These are phyloP conservation scores for Suillus paluster DNA, from an alignment of 768 basidiomycete genomes.

Conservation along the genomic window DNA sequence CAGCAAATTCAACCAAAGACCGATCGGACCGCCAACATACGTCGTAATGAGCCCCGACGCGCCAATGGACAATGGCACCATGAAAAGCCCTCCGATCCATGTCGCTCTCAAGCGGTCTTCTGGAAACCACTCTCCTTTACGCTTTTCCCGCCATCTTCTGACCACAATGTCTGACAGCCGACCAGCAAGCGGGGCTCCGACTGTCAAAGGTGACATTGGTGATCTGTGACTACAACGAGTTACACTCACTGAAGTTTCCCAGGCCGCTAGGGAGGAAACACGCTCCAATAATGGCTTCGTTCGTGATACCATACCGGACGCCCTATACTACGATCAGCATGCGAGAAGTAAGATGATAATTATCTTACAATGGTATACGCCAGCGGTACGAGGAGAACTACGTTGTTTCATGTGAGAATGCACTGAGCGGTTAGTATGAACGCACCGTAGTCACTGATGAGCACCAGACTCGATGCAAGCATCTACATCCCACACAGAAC, in stretches of 20 bases:
- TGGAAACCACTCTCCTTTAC: constrained; percentile 60
- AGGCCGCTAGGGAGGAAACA: constrained; percentile 63
- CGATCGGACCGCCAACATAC: constrained; percentile 49
- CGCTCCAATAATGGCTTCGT: constrained; percentile 59
- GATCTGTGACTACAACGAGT: background rate
- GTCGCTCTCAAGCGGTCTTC: constrained; percentile 63
- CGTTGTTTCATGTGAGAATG: constrained; percentile 28
- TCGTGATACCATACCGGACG: constrained; percentile 55
- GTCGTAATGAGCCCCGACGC: constrained; percentile 49
- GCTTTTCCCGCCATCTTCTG: constrained; percentile 45
- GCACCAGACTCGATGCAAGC: background rate
- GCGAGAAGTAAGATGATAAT: background rate
- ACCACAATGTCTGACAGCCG: constrained; percentile 57
- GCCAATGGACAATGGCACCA: constrained; percentile 55
- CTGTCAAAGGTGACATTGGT: constrained; percentile 31
- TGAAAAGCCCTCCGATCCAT: constrained; percentile 43
- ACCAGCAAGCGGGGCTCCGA: constrained; percentile 61
- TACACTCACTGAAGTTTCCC: constrained; percentile 57
- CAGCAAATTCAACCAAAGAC: constrained; percentile 51
- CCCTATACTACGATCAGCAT: constrained; percentile 42
- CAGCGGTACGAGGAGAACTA: constrained; percentile 54
- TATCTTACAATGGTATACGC: constrained; percentile 60
- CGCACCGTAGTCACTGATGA: background rate
- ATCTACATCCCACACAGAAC: background rate
- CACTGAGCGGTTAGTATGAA: constrained; percentile 17